Evolutionary conservation across 495 filamentous ascomycete species (phyloP).

Genomic region (Aspergillus taichungensis): DNA sequence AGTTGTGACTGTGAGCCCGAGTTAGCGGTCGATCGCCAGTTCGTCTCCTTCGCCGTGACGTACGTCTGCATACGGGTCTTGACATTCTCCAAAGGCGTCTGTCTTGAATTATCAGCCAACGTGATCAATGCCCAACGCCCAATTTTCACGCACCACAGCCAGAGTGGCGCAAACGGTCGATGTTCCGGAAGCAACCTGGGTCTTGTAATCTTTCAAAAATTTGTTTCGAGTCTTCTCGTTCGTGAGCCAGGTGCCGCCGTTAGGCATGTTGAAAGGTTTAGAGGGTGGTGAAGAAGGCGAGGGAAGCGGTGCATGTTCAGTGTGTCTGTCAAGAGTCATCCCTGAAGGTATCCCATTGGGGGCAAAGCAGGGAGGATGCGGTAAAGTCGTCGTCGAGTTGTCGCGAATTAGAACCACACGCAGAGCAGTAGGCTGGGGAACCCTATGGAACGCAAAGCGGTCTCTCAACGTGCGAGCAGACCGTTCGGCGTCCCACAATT

Average conservation of each 20-base stretch:
- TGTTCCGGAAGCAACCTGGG: slow-evolving; percentile 36
- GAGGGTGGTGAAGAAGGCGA: slow-evolving; percentile 19
- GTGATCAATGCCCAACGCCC: not conserved
- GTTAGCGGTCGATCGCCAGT: slow-evolving; percentile 1
- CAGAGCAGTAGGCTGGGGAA: slow-evolving; percentile 34
- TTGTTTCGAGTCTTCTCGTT: slow-evolving; percentile 32
- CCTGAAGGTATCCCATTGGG: slow-evolving; percentile 28
- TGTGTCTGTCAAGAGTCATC: slow-evolving; percentile 36
- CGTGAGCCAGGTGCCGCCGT: slow-evolving; percentile 29
- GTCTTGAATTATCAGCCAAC: not conserved
- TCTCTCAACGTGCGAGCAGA: slow-evolving; percentile 41
- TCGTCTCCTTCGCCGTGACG: slow-evolving; percentile 3
- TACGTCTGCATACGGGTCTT: slow-evolving; percentile 46
- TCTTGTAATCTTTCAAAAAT: slow-evolving; percentile 38
- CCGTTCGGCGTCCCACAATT: slow-evolving; percentile 45
- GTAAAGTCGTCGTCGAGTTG: slow-evolving; percentile 8
- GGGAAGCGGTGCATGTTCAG: slow-evolving; percentile 37
- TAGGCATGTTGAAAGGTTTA: slow-evolving; percentile 24
- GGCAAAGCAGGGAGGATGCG: slow-evolving; percentile 6
- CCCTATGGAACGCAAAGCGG: slow-evolving; percentile 47
- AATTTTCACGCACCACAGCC: slow-evolving; percentile 30
- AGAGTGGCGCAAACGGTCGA: slow-evolving; percentile 38
- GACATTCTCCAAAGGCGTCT: slow-evolving; percentile 42
- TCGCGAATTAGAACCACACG: slow-evolving; percentile 3
- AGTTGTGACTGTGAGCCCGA: slow-evolving; percentile 31